Percentiles rank a stretch among this genome's conserved stretches.
Conservation (phyloP, 2,329 filamentous ascomycete genomes). For the Diplodia seriata region DNA sequence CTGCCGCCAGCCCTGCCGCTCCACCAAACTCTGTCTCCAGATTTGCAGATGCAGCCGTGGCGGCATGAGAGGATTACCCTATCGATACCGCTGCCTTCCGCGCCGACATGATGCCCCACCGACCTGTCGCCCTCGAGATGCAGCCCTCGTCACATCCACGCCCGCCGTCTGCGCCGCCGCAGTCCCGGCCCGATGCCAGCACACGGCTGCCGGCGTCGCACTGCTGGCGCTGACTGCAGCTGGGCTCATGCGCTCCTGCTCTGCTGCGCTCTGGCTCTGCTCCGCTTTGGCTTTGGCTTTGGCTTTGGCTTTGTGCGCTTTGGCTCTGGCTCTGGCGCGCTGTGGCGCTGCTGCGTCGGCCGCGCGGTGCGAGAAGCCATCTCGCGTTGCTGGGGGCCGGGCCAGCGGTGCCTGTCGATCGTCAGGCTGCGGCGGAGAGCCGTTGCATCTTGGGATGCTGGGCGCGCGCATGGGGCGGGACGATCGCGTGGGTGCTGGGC, state of each 20-base stretch:
- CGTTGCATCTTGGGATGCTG: conserved; percentile 22
- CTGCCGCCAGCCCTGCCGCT: conserved; percentile 18
- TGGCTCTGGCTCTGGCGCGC: not conserved
- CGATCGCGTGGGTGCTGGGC: conserved; percentile 17
- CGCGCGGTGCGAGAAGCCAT: not conserved
- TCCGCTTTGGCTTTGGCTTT: not conserved
- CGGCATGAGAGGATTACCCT: conserved; percentile 1
- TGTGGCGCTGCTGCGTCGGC: not conserved
- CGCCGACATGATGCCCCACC: not conserved
- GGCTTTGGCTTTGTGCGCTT: not conserved
- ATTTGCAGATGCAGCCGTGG: conserved; percentile 14
- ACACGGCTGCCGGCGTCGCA: conserved; percentile 4
- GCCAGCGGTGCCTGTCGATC: conserved; percentile 31
- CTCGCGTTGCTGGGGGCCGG: conserved; percentile 10
- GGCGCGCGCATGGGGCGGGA: conserved; percentile 14
- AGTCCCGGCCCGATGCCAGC: not conserved
- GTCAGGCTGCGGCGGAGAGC: conserved; percentile 30
- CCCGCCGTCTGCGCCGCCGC: not conserved
- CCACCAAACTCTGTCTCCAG: conserved; percentile 16
- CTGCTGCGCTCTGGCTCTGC: not conserved
- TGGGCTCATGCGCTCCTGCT: not conserved
- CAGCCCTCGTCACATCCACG: conserved; percentile 15
- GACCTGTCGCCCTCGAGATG: conserved; percentile 10
- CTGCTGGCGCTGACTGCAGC: not conserved
- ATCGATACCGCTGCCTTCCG: conserved; percentile 9